A percentile compares a stretch with the other conserved stretches of the same genome.
phyloP scores from a whole-genome alignment of 1,284 basidiomycete species.

The Pseudozyma thailandica region DNA sequence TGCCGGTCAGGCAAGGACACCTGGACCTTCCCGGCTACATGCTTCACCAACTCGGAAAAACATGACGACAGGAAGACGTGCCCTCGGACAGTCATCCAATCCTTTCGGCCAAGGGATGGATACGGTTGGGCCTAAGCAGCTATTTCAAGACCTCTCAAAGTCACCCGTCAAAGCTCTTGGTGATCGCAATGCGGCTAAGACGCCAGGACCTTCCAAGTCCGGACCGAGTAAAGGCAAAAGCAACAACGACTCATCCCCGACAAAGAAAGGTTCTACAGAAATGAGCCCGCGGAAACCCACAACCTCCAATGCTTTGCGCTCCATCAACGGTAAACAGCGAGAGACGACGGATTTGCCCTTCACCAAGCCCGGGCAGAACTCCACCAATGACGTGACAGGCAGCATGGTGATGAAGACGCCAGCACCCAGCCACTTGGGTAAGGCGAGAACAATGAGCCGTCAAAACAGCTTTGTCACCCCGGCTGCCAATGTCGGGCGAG shows the following conservation, averaged over 20 bases:
- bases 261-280: slow-evolving; percentile 25
- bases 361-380: slow-evolving; percentile 23
- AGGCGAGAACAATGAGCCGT: slow-evolving; percentile 27
- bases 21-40: slow-evolving; percentile 32
- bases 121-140: slow-evolving; percentile 33
- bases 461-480: slow-evolving; percentile 58
- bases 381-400: slow-evolving; percentile 10
- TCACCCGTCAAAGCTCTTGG: slow-evolving; percentile 45
- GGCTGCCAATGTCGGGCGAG: slow-evolving; percentile 57
- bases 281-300: slow-evolving; percentile 38
- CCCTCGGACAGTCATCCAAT: slow-evolving; percentile 25
- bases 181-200: slow-evolving; percentile 36
- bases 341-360: slow-evolving; percentile 28
- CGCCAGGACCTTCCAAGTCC: slow-evolving; percentile 28
- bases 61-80: slow-evolving; percentile 44
- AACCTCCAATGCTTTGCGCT: slow-evolving; percentile 27
- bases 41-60: slow-evolving; percentile 40
- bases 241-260: slow-evolving; percentile 13
- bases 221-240: slow-evolving; percentile 27
- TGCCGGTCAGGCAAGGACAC: slow-evolving; percentile 40
- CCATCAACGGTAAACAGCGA: slow-evolving; percentile 45
- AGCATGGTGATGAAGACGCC: slow-evolving; percentile 40
- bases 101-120: slow-evolving; percentile 28
- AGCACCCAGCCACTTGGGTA: slow-evolving; percentile 19
- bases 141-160: slow-evolving; percentile 39